phyloP scores from a whole-genome alignment of 768 basidiomycete species.

The Tricholoma sp. region DNA sequence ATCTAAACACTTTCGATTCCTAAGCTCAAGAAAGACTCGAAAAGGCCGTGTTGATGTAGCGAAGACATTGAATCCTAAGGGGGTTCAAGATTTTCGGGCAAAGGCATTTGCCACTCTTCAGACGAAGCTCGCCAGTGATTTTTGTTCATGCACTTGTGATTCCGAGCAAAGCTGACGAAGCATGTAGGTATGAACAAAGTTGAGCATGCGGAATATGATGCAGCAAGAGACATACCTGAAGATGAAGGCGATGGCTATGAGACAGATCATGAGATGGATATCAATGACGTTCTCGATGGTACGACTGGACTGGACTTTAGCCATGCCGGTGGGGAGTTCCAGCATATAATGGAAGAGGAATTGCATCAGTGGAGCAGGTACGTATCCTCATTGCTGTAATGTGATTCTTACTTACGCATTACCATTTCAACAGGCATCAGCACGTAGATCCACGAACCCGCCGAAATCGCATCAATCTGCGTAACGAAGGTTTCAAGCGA shows the following conservation, averaged over 20 bases:
- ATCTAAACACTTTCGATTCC: background rate
- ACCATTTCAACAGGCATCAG: background rate
- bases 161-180: background rate
- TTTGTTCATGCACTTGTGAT: background rate
- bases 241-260: background rate
- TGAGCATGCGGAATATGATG: background rate
- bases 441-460: background rate
- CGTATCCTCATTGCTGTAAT: background rate
- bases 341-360: conserved; percentile 2
- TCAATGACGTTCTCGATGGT: conserved; percentile 1
- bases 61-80: background rate
- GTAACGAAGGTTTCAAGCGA: background rate
- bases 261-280: background rate
- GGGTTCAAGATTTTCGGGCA: background rate
- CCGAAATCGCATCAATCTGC: background rate
- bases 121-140: background rate
- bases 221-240: background rate
- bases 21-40: background rate
- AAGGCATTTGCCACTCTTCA: background rate
- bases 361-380: background rate
- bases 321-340: conserved; percentile 5
- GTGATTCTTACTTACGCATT: background rate
- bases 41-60: background rate
- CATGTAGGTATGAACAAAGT: background rate
- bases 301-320: background rate